Percentiles rank a stretch among this genome's conserved stretches.
Conservation (phyloP, 306 rosid genomes). For the Vachellia collinsii region DNA sequence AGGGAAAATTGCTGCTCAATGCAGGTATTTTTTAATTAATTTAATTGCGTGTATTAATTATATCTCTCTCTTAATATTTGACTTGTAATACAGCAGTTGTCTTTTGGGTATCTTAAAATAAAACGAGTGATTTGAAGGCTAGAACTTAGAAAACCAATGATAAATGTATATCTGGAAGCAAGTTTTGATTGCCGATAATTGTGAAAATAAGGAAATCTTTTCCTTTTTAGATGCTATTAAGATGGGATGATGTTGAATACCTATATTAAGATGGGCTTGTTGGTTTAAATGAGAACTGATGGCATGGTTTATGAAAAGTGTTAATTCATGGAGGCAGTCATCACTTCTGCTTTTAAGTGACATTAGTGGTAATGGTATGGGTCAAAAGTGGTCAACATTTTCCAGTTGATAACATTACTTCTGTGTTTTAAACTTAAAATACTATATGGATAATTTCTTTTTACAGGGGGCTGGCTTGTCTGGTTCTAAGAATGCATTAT, state of each 20-base stretch:
- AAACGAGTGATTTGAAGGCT: not conserved
- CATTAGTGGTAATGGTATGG: not conserved
- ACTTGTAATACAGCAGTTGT: not conserved
- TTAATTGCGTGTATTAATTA: not conserved
- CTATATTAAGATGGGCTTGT: not conserved
- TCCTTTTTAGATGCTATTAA: not conserved
- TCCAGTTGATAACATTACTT: not conserved
- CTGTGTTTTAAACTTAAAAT: not conserved
- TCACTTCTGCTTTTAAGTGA: not conserved
- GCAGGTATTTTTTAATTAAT: conserved; percentile 57
- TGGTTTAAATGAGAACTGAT: not conserved
- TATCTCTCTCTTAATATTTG: not conserved
- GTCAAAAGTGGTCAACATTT: not conserved
- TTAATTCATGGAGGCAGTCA: not conserved
- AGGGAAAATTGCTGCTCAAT: conserved; percentile 96
- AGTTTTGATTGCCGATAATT: not conserved
- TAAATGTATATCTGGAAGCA: not conserved
- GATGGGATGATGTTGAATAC: not conserved
- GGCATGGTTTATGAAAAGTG: not conserved
- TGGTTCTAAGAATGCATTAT: not conserved
- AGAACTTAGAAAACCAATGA: not conserved
- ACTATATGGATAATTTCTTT: not conserved
- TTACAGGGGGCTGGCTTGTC: conserved; percentile 13
- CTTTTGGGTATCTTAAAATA: not conserved
- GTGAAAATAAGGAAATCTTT: not conserved